phyloP scores from a whole-genome alignment of 805 yeast genomes.

The Ogataea neopini region DNA sequence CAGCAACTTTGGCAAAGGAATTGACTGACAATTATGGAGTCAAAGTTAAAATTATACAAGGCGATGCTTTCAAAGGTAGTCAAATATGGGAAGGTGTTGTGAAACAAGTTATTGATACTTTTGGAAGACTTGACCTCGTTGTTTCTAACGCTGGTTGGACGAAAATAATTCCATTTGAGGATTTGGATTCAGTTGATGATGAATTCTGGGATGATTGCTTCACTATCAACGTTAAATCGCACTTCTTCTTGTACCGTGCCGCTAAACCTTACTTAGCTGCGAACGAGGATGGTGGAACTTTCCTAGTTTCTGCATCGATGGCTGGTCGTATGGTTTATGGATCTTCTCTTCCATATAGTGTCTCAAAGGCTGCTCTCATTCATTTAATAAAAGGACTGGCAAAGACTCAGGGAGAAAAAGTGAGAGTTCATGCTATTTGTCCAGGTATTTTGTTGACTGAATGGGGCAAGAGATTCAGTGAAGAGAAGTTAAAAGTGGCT shows the following conservation, averaged over 20 bases:
- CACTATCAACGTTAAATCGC: constrained; percentile 34
- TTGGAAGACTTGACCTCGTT: constrained; percentile 39
- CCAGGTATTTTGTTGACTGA: constrained; percentile 13
- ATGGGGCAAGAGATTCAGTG: constrained; percentile 14
- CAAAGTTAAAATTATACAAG: constrained; percentile 26
- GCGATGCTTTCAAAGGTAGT: constrained; percentile 29
- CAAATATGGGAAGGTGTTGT: constrained; percentile 21
- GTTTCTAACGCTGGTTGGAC: constrained; percentile 43
- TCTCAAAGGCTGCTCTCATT: constrained; percentile 10
- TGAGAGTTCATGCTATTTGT: constrained; percentile 12
- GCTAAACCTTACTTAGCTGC: constrained; percentile 5
- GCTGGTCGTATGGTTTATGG: constrained; percentile 13
- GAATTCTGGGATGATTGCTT: constrained; percentile 36
- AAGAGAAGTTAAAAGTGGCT: constrained; percentile 9
- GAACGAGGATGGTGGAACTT: constrained; percentile 11
- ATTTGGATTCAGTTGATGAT: constrained; percentile 35
- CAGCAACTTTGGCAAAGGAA: constrained; percentile 27
- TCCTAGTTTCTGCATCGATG: constrained; percentile 11
- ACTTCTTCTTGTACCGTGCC: constrained; percentile 20
- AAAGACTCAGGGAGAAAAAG: constrained; percentile 7
- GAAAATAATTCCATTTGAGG: constrained; percentile 33
- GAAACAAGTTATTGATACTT: constrained; percentile 25
- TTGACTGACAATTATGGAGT: constrained; percentile 19
- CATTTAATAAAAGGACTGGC: constrained; percentile 10
- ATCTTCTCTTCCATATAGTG: constrained; percentile 12